Percentiles rank a stretch among this genome's conserved stretches.
Evolutionary conservation across 1,284 basidiomycete species (phyloP).

Genomic region (Rhodotorula sp.): DNA sequence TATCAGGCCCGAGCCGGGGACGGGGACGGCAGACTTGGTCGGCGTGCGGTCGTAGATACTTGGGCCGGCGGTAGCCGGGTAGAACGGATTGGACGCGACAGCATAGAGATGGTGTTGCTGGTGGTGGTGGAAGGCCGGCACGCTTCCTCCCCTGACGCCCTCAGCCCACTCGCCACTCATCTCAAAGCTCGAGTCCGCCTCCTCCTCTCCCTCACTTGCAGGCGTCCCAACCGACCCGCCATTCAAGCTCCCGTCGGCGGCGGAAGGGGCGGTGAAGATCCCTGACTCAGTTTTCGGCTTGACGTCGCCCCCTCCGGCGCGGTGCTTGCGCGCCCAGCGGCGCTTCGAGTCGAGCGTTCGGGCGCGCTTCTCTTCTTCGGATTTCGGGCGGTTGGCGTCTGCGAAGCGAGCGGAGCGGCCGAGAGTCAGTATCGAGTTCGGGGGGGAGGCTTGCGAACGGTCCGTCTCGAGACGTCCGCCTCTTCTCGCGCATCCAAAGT

Average conservation of each 20-base stretch:
- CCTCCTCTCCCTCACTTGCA: neutral
- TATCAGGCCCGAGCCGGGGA: neutral
- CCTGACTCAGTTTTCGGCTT: neutral
- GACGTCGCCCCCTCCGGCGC: constrained; percentile 39
- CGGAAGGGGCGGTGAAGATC: neutral
- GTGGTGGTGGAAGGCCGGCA: neutral
- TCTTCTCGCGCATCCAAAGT: too few relatives aligned
- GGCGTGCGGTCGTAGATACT: constrained; percentile 5
- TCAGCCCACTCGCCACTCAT: constrained; percentile 5
- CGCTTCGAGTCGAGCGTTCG: constrained; percentile 55
- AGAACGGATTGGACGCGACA: constrained; percentile 3
- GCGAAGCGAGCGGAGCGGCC: neutral
- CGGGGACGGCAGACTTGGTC: neutral
- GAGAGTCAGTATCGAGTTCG: neutral
- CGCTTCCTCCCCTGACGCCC: constrained; percentile 1
- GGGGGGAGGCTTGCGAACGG: too few relatives aligned
- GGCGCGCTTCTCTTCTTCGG: constrained; percentile 53
- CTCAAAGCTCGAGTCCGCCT: constrained; percentile 18
- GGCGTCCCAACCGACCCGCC: constrained; percentile 12
- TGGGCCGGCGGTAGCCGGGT: neutral
- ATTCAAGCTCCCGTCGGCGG: neutral
- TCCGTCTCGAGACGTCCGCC: too few relatives aligned
- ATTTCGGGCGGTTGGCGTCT: constrained; percentile 55
- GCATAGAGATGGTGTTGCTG: neutral
- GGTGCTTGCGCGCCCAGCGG: constrained; percentile 55